Conservation (phyloP, 1,284 basidiomycete species). For the Baeospora myosura region DNA sequence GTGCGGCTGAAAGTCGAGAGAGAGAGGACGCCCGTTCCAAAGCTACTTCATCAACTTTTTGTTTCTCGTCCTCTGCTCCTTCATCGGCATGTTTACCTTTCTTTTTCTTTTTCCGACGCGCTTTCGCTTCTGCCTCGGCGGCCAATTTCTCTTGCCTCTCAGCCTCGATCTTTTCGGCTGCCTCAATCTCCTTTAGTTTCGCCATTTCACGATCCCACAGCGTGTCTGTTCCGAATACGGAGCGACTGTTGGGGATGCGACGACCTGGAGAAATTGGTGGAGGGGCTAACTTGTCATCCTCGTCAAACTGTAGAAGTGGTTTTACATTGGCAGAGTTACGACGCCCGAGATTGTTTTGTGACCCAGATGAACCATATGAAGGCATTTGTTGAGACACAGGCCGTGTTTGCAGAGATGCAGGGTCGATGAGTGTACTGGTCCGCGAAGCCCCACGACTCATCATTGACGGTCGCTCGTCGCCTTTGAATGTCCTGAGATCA, state of each 20-base stretch:
- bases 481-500: constrained; percentile 52
- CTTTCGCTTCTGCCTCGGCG: constrained; percentile 36
- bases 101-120: constrained; percentile 38
- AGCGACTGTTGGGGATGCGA: constrained; percentile 40
- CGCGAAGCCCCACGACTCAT: constrained; percentile 60
- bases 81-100: constrained; percentile 31
- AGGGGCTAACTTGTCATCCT: constrained; percentile 29
- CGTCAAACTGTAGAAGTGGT: constrained; percentile 57
- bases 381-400: constrained; percentile 37
- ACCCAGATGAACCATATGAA: constrained; percentile 32
- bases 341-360: constrained; percentile 31
- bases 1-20: constrained; percentile 34
- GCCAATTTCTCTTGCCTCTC: constrained; percentile 39
- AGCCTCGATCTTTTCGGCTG: constrained; percentile 45
- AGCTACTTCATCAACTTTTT: constrained; percentile 4
- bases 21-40: constrained; percentile 10
- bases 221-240: constrained; percentile 79
- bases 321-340: constrained; percentile 44
- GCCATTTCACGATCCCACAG: constrained; percentile 74
- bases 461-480: constrained; percentile 78
- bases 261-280: constrained; percentile 20
- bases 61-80: constrained; percentile 4
- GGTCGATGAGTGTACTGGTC: constrained; percentile 67
- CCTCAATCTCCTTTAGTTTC: constrained; percentile 68
- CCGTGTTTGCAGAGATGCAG: constrained; percentile 43